These are phyloP conservation scores for Punctularia strigosozonata DNA, from an alignment of 768 basidiomycete species.

Conservation along the genomic window DNA sequence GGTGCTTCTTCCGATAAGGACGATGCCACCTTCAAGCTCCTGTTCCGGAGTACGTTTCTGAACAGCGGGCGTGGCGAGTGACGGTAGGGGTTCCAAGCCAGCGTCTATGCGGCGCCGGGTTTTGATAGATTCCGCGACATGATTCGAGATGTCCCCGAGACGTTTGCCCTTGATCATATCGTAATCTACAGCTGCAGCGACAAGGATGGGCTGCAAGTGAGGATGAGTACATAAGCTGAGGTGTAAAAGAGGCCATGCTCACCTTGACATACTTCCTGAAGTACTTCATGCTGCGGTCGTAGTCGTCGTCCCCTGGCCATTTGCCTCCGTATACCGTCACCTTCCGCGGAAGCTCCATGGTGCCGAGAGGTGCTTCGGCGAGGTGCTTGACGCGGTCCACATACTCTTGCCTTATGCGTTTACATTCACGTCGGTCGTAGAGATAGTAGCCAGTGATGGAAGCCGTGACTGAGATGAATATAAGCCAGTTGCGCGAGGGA, in stretches of 20 bases:
- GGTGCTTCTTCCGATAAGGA: slow-evolving; percentile 80
- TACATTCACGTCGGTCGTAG: slow-evolving; percentile 82
- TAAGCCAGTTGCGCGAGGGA: slow-evolving; percentile 90
- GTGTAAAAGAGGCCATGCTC: slow-evolving; percentile 16
- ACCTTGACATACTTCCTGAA: slow-evolving; percentile 99
- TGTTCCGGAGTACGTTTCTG: slow-evolving; percentile 40
- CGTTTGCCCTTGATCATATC: slow-evolving; percentile 70
- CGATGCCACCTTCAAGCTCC: slow-evolving; percentile 71
- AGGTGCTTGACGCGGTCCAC: slow-evolving; percentile 68
- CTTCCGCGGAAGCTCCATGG: slow-evolving; percentile 59
- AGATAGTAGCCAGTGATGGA: slow-evolving; percentile 61
- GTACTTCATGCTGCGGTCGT: slow-evolving; percentile 70
- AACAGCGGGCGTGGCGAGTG: slow-evolving; percentile 33
- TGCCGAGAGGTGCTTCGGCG: slow-evolving; percentile 55
- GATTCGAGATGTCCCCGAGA: slow-evolving; percentile 76
- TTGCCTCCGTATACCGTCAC: slow-evolving; percentile 80
- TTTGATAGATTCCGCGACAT: slow-evolving; percentile 63
- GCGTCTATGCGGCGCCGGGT: slow-evolving; percentile 53
- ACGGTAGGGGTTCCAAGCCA: slow-evolving; percentile 45
- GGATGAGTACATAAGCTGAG: slow-evolving; percentile 6
- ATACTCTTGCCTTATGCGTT: slow-evolving; percentile 65
- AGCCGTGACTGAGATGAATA: slow-evolving; percentile 74
- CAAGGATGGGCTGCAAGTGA: slow-evolving; percentile 67
- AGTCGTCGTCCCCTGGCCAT: slow-evolving; percentile 94
- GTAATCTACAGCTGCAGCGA: slow-evolving; percentile 92